Evolutionary conservation across 305 asterid species (phyloP).

Genomic region (Plantago lanceolata): DNA sequence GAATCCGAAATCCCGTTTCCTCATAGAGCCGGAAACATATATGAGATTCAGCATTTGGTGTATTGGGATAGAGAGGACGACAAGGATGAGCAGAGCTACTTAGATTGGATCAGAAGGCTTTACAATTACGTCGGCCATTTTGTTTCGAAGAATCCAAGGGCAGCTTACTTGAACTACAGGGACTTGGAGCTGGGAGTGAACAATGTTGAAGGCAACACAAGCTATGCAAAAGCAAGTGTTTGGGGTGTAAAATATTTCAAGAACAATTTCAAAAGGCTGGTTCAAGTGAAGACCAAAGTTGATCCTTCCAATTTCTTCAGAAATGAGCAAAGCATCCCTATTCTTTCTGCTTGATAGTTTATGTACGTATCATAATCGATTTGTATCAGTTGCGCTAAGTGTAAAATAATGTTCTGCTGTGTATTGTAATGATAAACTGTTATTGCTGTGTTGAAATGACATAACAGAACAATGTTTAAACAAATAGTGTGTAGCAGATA

Average conservation of each 20-base stretch:
- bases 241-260: slow-evolving; percentile 38
- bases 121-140: slow-evolving; percentile 29
- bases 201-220: slow-evolving; percentile 27
- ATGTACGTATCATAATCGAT: neutral
- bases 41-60: slow-evolving; percentile 37
- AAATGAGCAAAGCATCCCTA: slow-evolving; percentile 42
- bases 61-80: slow-evolving; percentile 36
- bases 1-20: slow-evolving; percentile 34
- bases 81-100: slow-evolving; percentile 19
- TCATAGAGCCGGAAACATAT: slow-evolving; percentile 37
- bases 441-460: no score
- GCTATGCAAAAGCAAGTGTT: slow-evolving; percentile 31
- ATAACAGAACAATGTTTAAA: no score
- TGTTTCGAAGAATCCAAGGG: slow-evolving; percentile 43
- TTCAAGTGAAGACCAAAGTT: no score
- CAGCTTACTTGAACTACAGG: slow-evolving; percentile 36
- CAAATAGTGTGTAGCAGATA: no score
- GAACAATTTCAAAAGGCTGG: slow-evolving; percentile 37
- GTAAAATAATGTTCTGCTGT: no score
- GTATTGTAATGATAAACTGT: no score
- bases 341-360: neutral
- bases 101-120: slow-evolving; percentile 36
- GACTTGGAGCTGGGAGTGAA: slow-evolving; percentile 48
- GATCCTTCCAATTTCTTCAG: no score
- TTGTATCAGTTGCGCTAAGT: no score